These are phyloP conservation scores for Saccharomycopsis sp. DNA, from an alignment of 805 yeast species.

Conservation along the genomic window DNA sequence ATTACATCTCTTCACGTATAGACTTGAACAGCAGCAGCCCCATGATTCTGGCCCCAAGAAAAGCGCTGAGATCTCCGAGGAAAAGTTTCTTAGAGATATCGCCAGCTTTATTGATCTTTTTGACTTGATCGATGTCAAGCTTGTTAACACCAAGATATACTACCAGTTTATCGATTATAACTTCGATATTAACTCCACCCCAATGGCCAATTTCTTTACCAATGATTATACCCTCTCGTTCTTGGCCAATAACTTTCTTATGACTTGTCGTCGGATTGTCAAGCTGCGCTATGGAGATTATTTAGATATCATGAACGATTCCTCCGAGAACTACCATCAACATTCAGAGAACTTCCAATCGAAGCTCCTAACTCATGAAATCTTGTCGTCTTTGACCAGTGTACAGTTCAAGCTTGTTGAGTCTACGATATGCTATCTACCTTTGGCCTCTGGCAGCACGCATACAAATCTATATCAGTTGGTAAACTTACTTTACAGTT, in stretches of 20 bases:
- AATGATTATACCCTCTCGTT: background rate
- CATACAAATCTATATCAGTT: constrained; percentile 4
- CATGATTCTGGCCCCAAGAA: background rate
- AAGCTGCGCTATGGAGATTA: constrained; percentile 3
- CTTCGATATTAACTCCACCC: background rate
- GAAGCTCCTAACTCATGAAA: constrained; percentile 5
- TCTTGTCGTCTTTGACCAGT: constrained; percentile 7
- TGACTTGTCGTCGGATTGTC: background rate
- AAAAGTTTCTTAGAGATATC: background rate
- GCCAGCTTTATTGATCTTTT: constrained; percentile 2
- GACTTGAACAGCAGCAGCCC: background rate
- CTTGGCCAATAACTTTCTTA: background rate
- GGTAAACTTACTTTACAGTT: constrained; percentile 2
- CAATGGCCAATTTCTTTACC: background rate
- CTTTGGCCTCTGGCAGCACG: constrained; percentile 5
- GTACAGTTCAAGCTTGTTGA: background rate
- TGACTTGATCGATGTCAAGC: constrained; percentile 5
- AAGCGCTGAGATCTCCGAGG: background rate
- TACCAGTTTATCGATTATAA: constrained; percentile 1
- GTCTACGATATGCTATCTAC: constrained; percentile 3
- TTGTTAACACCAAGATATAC: constrained; percentile 4
- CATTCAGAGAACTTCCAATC: background rate
- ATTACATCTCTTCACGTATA: constrained; percentile 4
- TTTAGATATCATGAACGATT: background rate
- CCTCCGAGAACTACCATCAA: background rate